Evolutionary conservation across 2,329 filamentous ascomycete species (phyloP).

Genomic region (Clarireedia homoeocarpa): DNA sequence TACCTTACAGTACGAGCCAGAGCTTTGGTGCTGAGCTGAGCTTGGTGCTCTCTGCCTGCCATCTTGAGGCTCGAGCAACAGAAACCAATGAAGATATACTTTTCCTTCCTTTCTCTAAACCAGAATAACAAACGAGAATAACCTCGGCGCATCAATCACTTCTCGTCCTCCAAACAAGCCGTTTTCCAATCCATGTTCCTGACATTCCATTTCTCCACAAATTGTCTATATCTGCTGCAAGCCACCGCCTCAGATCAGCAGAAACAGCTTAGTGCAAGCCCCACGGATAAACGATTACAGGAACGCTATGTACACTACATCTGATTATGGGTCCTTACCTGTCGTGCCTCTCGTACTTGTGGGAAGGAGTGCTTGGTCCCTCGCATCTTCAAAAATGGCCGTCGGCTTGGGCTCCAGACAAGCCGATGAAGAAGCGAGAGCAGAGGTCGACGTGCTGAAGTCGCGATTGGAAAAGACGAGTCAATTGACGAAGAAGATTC

Average conservation of each 20-base stretch:
- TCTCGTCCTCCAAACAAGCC: background rate
- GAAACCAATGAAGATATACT: background rate
- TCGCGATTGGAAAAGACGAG: constrained; percentile 84
- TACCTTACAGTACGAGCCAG: too few relatives aligned
- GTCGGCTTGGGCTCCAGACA: constrained; percentile 25
- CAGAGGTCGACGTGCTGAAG: constrained; percentile 63
- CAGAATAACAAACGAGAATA: too few relatives aligned
- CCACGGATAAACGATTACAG: background rate
- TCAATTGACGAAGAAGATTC: constrained; percentile 89
- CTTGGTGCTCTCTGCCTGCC: too few relatives aligned
- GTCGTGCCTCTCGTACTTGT: background rate
- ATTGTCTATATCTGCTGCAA: background rate
- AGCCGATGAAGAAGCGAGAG: constrained; percentile 57
- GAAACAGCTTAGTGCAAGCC: background rate
- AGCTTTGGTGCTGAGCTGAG: too few relatives aligned
- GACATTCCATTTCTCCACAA: background rate
- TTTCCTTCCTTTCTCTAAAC: background rate
- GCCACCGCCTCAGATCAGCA: background rate
- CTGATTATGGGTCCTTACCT: background rate
- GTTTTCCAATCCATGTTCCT: too few relatives aligned
- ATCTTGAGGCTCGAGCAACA: too few relatives aligned
- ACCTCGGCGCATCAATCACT: background rate
- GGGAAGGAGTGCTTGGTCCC: constrained; percentile 18
- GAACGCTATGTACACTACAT: background rate
- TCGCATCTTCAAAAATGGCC: constrained; percentile 25